A percentile compares a stretch with the other conserved stretches of the same genome.
phyloP scores from a whole-genome alignment of 805 yeast species.

The Saccharomycopsis sp. region DNA sequence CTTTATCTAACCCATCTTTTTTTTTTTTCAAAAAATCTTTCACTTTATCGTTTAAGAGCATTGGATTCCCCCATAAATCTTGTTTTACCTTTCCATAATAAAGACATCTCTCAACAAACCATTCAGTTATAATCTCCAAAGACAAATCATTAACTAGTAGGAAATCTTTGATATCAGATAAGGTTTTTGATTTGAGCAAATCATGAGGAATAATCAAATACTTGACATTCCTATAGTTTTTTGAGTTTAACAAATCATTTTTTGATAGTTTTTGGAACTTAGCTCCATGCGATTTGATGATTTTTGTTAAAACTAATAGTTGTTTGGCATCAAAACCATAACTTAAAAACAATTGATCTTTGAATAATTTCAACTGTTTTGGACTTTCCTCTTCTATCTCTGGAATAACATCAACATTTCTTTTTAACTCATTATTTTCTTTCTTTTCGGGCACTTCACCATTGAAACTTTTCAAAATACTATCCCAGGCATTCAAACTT shows the following conservation, averaged over 20 bases:
- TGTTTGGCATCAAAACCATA: constrained; percentile 8
- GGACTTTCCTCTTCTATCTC: not conserved
- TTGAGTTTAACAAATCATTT: constrained; percentile 17
- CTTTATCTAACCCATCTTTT: constrained; percentile 7
- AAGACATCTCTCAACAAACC: constrained; percentile 69
- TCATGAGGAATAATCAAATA: constrained; percentile 19
- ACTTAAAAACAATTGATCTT: constrained; percentile 3
- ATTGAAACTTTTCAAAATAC: constrained; percentile 7
- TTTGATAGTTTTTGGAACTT: constrained; percentile 24
- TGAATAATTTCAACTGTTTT: too few species aligned
- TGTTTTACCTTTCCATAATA: constrained; percentile 37
- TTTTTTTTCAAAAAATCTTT: not conserved
- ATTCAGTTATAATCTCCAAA: constrained; percentile 50
- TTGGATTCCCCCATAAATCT: constrained; percentile 61
- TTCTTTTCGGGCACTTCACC: not conserved
- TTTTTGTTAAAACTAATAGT: constrained; percentile 2
- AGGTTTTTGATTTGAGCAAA: constrained; percentile 20
- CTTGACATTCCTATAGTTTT: too few species aligned
- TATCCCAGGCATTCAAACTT: constrained; percentile 16
- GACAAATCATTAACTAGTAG: constrained; percentile 16
- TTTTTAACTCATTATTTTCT: not conserved
- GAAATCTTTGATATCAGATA: constrained; percentile 17
- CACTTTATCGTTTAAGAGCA: constrained; percentile 22
- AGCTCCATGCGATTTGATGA: constrained; percentile 11
- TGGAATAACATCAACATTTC: not conserved